Percentiles rank a stretch among this genome's conserved stretches.
phyloP scores from a whole-genome alignment of 345 rosid species.

The Rhodamnia rubescens region DNA sequence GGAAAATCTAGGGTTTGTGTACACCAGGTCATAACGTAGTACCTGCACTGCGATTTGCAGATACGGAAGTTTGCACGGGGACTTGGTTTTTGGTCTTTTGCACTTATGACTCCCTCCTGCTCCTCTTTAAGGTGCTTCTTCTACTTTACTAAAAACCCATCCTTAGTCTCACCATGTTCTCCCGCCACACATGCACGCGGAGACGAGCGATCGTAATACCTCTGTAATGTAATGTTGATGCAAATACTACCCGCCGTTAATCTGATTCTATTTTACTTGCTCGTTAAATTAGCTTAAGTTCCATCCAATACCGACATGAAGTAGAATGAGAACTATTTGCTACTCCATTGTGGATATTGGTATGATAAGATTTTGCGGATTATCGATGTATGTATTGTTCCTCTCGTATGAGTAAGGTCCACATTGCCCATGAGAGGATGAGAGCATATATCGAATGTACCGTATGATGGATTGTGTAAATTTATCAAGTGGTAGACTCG shows the following conservation, averaged over 20 bases:
- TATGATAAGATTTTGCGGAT: background rate
- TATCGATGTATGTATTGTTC: background rate
- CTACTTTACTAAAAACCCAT: background rate
- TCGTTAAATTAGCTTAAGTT: background rate
- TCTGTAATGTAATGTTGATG: background rate
- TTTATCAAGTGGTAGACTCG: background rate
- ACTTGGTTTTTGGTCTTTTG: slow-evolving; percentile 7
- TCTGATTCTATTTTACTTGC: background rate
- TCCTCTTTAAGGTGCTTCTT: background rate
- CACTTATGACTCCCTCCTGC: background rate
- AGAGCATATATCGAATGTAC: background rate
- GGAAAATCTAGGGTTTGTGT: slow-evolving; percentile 11
- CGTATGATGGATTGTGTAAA: background rate
- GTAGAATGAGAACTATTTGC: background rate
- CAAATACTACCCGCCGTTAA: background rate
- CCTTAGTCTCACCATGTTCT: background rate
- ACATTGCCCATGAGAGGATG: background rate
- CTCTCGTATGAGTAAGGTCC: background rate
- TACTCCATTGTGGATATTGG: too few relatives aligned
- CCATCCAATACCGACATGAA: background rate
- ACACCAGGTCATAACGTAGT: slow-evolving; percentile 5
- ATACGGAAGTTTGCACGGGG: slow-evolving; percentile 12
- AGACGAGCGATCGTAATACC: background rate
- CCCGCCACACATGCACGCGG: background rate
- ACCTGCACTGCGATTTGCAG: slow-evolving; percentile 3